phyloP scores from a whole-genome alignment of 768 basidiomycete genomes.

The Auricularia cornea region DNA sequence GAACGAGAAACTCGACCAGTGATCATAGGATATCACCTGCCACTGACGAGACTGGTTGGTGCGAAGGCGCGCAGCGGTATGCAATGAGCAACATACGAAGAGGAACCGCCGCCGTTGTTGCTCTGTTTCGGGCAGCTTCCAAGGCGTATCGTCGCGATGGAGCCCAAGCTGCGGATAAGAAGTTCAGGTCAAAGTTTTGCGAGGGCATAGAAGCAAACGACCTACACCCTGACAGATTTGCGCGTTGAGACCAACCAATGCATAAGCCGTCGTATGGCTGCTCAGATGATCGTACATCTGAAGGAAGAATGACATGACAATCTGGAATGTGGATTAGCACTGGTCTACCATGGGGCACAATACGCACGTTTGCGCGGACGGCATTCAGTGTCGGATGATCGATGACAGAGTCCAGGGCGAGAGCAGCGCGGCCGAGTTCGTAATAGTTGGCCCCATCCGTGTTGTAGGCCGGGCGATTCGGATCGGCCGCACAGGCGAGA shows the following conservation, averaged over 20 bases:
- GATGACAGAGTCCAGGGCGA: not conserved
- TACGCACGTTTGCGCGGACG: not conserved
- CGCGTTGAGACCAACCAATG: not conserved
- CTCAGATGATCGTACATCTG: not conserved
- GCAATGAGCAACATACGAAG: not conserved
- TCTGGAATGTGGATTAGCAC: not conserved
- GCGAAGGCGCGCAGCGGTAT: no score
- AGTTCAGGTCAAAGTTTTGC: not conserved
- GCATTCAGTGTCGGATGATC: not conserved
- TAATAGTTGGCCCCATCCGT: not conserved
- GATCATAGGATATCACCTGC: not conserved
- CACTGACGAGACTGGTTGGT: not conserved
- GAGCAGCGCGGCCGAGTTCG: not conserved
- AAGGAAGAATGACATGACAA: not conserved
- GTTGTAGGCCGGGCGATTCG: not conserved
- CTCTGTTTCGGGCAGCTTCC: not conserved
- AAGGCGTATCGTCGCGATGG: not conserved
- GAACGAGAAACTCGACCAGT: constrained; percentile 14
- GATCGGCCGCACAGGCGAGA: not conserved
- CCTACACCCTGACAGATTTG: not conserved
- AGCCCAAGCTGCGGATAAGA: not conserved
- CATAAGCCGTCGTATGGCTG: not conserved
- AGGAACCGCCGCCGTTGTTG: not conserved
- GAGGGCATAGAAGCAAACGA: no score
- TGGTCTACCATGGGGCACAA: not conserved